Conservation (phyloP, 345 rosid species). For the Boechera divaricarpa region DNA sequence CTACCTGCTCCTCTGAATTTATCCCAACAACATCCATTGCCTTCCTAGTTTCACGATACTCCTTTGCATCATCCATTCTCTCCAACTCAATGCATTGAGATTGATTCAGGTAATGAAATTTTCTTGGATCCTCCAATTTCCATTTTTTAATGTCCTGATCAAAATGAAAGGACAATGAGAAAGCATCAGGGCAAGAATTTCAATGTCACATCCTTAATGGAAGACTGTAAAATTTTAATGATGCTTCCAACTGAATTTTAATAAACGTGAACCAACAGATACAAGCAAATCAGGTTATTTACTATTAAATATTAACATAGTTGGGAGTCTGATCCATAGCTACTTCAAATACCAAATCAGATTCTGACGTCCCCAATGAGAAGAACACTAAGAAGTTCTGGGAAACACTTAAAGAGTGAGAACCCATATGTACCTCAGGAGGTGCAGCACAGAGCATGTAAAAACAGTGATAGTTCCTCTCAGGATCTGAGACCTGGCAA, state of each 20-base stretch:
- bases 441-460: slow-evolving; percentile 99
- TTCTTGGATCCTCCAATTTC: slow-evolving; percentile 81
- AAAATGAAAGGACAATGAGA: slow-evolving; percentile 2
- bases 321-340: slow-evolving; percentile 32
- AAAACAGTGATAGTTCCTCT: slow-evolving; percentile 98
- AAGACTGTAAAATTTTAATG: slow-evolving; percentile 27
- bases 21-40: slow-evolving; percentile 99
- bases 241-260: slow-evolving; percentile 5
- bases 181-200: not conserved
- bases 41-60: slow-evolving; percentile 75
- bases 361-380: not conserved
- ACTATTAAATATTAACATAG: slow-evolving; percentile 26
- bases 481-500: slow-evolving; percentile 98
- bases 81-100: slow-evolving; percentile 87
- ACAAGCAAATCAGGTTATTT: slow-evolving; percentile 11
- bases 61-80: slow-evolving; percentile 85
- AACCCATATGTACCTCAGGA: slow-evolving; percentile 61
- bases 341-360: slow-evolving; percentile 1
- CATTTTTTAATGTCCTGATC: slow-evolving; percentile 72
- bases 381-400: not conserved
- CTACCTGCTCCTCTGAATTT: slow-evolving; percentile 85
- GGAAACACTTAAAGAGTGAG: slow-evolving; percentile 1
- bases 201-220: not conserved
- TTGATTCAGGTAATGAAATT: slow-evolving; percentile 92
- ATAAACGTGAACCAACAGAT: slow-evolving; percentile 21